These are phyloP conservation scores for Botryotinia convoluta DNA, from an alignment of 2,329 filamentous ascomycete genomes.

Conservation along the genomic window DNA sequence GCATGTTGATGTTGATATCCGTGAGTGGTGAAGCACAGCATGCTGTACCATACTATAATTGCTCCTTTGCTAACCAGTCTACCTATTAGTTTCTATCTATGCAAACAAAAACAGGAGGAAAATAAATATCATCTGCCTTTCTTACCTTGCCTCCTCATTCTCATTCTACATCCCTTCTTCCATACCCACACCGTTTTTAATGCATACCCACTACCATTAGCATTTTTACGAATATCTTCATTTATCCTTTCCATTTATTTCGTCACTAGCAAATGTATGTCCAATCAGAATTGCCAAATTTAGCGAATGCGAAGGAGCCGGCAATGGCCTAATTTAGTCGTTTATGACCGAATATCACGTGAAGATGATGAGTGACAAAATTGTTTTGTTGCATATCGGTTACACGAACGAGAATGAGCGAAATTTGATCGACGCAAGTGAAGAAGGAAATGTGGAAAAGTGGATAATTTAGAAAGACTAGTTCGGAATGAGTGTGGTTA, in stretches of 20 bases:
- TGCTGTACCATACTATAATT: background rate
- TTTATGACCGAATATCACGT: background rate
- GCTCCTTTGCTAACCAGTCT: background rate
- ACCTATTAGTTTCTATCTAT: background rate
- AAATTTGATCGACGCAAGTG: background rate
- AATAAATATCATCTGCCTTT: background rate
- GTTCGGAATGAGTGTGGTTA: background rate
- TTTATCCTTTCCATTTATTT: background rate
- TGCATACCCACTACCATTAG: background rate
- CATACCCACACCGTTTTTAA: background rate
- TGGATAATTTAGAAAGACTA: background rate
- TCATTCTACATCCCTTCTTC: background rate
- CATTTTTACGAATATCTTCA: background rate
- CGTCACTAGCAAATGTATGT: background rate
- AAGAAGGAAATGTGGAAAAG: background rate
- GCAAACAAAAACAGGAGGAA: background rate
- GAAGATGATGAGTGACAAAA: background rate
- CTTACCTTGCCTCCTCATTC: background rate
- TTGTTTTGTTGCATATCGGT: background rate
- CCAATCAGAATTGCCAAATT: background rate
- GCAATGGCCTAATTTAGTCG: background rate
- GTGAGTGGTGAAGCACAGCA: background rate
- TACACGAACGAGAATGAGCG: background rate
- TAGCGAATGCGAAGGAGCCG: slow-evolving; percentile 11
- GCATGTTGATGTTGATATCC: background rate